Base-by-base conservation (phyloP, 2,329 filamentous ascomycete species). In the Fusarium solani-melongenae region DNA sequence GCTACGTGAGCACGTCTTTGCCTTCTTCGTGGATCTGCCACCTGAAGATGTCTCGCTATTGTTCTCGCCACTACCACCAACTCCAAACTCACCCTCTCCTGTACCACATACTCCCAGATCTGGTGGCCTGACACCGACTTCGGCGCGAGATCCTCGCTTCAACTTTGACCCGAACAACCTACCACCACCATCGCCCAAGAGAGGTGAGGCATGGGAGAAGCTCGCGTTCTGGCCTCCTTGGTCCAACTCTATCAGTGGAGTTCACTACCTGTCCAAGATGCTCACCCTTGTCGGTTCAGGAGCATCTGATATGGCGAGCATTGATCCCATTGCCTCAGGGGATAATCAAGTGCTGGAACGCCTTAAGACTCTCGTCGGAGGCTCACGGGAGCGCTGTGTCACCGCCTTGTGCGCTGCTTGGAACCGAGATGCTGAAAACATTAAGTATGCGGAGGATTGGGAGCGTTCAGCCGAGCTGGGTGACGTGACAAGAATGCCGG, bases 141-240 rank as follows among this genome's bases (percentile, higher is more conserved):
- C 89, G 20, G 83, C 88, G 1, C 89, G 91, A 62, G 93, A 94
- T 75, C 91, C 92, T 53, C 90, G 93, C 2, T 96, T 97, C 82
- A 93, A 92, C 64, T 90, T 98, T 68, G 94, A 98, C 78, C 87
- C 90, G 0, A 92, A 89, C 78, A 95, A 93, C 71, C 85, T 94
- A 3, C 95, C 94, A 2, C 91, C 92, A 12, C 91, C 92, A 2
- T 94, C 93, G 0, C 94, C 94, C 0, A 93, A 88, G 75, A 90
- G 89, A 51, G 96, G 95, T 7, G 94, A 98, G 76, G 85, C 92
- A 0, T 98, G 95, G 94, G 96, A 98, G 79, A 93, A 96, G 84
- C 91, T 96, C 81, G 96, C 95, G 0, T 99, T 98, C 82, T 98
- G 96, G 95, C 95, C 96, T 5, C 96, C 96, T 0, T 92, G 93